A percentile compares a stretch with the other conserved stretches of the same genome.
These are phyloP conservation scores for Rhodotorula sp. DNA, from an alignment of 1,284 basidiomycete species.

Conservation along the genomic window DNA sequence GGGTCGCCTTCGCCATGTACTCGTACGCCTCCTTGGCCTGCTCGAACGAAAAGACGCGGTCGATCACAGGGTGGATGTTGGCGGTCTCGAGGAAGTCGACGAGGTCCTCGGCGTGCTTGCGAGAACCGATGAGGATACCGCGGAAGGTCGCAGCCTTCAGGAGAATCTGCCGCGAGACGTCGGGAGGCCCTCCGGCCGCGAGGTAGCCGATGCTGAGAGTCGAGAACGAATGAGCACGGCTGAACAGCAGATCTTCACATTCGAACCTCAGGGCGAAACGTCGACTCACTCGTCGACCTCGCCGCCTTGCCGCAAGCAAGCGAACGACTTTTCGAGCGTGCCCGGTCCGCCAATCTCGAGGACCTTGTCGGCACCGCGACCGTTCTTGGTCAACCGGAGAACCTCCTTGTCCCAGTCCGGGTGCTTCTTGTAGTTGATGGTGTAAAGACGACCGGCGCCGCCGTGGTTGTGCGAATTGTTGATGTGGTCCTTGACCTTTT, in stretches of 20 bases:
- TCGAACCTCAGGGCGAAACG: slow-evolving; percentile 42
- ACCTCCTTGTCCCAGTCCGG: slow-evolving; percentile 61
- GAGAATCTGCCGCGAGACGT: background rate
- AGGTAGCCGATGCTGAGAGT: background rate
- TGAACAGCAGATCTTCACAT: slow-evolving; percentile 7
- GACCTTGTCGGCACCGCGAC: slow-evolving; percentile 57
- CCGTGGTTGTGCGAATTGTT: slow-evolving; percentile 15
- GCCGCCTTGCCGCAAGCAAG: slow-evolving; percentile 10
- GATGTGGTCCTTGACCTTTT: slow-evolving; percentile 52
- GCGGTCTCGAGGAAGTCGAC: slow-evolving; percentile 48
- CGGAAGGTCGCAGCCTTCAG: slow-evolving; percentile 44
- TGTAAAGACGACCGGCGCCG: slow-evolving; percentile 51
- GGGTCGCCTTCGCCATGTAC: slow-evolving; percentile 48
- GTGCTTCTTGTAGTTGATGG: slow-evolving; percentile 60
- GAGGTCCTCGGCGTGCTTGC: slow-evolving; percentile 51
- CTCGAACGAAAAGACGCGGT: slow-evolving; percentile 48
- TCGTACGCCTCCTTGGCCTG: slow-evolving; percentile 50
- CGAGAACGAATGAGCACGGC: background rate
- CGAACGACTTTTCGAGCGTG: slow-evolving; percentile 45
- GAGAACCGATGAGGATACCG: slow-evolving; percentile 52
- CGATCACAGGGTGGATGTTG: slow-evolving; percentile 48
- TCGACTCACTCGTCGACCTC: slow-evolving; percentile 42
- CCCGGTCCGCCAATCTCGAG: slow-evolving; percentile 46
- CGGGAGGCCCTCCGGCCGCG: slow-evolving; percentile 2
- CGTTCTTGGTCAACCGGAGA: slow-evolving; percentile 55